phyloP scores from a whole-genome alignment of 108 stramenopile species.

The Conticribra guillardii region DNA sequence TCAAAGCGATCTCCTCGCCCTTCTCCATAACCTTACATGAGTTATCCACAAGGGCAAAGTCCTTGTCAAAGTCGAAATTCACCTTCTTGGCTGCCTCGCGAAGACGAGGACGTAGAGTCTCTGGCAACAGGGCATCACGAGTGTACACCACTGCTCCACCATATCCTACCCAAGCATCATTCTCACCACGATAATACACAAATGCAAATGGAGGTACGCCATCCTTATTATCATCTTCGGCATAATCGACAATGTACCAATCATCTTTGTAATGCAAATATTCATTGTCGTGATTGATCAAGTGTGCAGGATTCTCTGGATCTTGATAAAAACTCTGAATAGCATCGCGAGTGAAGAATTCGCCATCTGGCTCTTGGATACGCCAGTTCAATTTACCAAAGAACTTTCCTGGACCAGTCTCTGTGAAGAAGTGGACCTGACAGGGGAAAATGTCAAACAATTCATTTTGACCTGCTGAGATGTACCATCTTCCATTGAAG shows the following conservation, averaged over 20 bases:
- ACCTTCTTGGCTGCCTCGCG: constrained; percentile 86
- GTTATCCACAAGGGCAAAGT: constrained; percentile 81
- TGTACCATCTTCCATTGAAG: constrained; percentile 93
- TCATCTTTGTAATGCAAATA: constrained; percentile 97
- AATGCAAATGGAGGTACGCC: constrained; percentile 89
- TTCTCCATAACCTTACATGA: constrained; percentile 60
- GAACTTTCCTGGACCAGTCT: constrained; percentile 83
- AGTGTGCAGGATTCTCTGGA: constrained; percentile 78
- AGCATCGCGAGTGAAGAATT: constrained; percentile 94
- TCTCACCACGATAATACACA: constrained; percentile 93
- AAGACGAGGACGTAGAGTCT: constrained; percentile 76
- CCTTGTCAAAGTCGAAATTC: constrained; percentile 84
- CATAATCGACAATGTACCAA: constrained; percentile 96
- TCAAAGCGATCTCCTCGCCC: constrained; percentile 61
- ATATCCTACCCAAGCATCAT: constrained; percentile 98
- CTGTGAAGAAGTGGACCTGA: constrained; percentile 97
- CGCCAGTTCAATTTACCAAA: constrained; percentile 95
- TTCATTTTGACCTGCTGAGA: constrained; percentile 92
- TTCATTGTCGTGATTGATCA: constrained; percentile 97
- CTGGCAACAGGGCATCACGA: constrained; percentile 77
- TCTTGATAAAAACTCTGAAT: constrained; percentile 93
- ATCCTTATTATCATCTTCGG: constrained; percentile 73
- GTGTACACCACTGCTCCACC: constrained; percentile 96
- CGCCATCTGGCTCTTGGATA: constrained; percentile 94
- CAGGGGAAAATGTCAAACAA: constrained; percentile 96